Conservation (phyloP, 345 rosid genomes). For the Geranium brycei region DNA sequence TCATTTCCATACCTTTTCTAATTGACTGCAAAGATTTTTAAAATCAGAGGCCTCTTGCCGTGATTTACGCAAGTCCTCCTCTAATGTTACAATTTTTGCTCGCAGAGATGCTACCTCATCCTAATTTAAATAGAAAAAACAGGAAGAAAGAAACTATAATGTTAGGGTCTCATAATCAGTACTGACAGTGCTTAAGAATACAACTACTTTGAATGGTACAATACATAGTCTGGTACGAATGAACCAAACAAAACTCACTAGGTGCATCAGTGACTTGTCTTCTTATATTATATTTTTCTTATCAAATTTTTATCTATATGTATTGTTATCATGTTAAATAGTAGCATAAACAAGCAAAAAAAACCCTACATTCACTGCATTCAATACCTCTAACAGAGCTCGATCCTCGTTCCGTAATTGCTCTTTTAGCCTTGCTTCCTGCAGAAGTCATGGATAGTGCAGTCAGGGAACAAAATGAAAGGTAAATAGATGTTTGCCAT, state of each 20-base stretch:
- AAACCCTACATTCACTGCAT: not conserved
- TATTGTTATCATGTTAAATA: conserved; percentile 4
- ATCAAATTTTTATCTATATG: not conserved
- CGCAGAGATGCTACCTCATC: conserved; percentile 59
- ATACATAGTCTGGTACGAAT: not conserved
- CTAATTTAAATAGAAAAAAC: conserved; percentile 15
- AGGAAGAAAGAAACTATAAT: not conserved
- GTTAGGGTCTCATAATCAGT: not conserved
- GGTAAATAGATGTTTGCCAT: conserved; percentile 1
- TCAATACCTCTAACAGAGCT: conserved; percentile 42
- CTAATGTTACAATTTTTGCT: conserved; percentile 49
- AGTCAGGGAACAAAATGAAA: not conserved
- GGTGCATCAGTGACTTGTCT: not conserved
- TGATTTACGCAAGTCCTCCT: conserved; percentile 72
- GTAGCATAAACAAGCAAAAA: not conserved
- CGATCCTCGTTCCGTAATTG: conserved; percentile 33
- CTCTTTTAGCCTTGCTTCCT: conserved; percentile 56
- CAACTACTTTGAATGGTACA: not conserved
- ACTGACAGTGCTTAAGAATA: not conserved
- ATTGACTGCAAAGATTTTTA: conserved; percentile 36
- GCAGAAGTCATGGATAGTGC: conserved; percentile 11
- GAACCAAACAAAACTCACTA: not conserved
- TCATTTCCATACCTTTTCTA: conserved; percentile 54
- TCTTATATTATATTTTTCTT: not conserved
- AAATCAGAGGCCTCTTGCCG: conserved; percentile 56